Evolutionary conservation across 371 early-diverging fungal species (phyloP).

Genomic region (Mortierella sp.): DNA sequence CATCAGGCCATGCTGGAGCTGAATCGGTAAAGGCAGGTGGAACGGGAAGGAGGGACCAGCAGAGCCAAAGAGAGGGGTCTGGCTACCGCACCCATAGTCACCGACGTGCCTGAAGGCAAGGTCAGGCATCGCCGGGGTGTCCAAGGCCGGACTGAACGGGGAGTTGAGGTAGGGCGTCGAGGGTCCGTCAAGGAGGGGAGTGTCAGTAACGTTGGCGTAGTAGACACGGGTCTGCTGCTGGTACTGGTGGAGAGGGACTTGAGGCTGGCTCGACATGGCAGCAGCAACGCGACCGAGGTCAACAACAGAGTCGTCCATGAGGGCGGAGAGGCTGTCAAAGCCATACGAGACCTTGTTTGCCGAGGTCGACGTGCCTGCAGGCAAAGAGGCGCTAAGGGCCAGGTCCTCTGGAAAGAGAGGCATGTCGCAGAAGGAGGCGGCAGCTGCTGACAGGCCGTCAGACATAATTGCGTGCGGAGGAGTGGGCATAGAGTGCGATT

Average conservation of each 20-base stretch:
- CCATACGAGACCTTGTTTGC: conserved; percentile 12
- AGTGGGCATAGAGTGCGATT: conserved; percentile 1
- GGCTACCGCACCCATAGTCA: conserved; percentile 14
- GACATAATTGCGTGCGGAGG: background rate
- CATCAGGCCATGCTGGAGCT: background rate
- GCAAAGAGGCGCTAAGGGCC: background rate
- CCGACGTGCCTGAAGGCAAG: conserved; percentile 18
- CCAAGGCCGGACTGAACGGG: conserved; percentile 18
- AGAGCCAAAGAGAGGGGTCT: background rate
- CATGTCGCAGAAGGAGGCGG: background rate
- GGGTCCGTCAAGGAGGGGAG: conserved; percentile 20
- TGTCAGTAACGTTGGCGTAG: background rate
- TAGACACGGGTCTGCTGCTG: background rate
- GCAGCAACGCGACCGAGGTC: conserved; percentile 1
- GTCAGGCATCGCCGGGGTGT: conserved; percentile 26
- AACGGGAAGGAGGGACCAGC: background rate
- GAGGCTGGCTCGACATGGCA: conserved; percentile 7
- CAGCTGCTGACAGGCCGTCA: background rate
- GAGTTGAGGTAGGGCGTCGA: conserved; percentile 36
- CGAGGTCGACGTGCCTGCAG: background rate
- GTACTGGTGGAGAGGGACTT: background rate
- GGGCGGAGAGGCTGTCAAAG: conserved; percentile 19
- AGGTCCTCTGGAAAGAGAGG: conserved; percentile 9
- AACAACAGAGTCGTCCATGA: conserved; percentile 14
- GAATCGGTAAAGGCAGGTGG: background rate